phyloP scores from a whole-genome alignment of 1,139 yeast genomes.

The Arxiozyma bovina region DNA sequence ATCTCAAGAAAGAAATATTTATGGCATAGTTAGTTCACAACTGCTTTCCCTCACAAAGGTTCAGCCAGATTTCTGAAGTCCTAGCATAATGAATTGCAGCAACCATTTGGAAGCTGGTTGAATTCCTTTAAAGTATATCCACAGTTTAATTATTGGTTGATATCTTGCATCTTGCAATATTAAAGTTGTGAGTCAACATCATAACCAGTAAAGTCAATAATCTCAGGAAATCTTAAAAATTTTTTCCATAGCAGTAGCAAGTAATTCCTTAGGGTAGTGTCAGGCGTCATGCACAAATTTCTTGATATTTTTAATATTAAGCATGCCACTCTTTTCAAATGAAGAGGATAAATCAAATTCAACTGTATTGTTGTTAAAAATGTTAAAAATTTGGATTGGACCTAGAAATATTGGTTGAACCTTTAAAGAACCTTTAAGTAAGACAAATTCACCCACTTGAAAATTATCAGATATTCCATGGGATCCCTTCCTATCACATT shows the following conservation, averaged over 20 bases:
- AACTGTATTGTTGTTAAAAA: constrained; percentile 7
- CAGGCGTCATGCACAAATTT: not conserved
- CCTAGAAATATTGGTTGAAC: constrained; percentile 10
- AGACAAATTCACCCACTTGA: constrained; percentile 82
- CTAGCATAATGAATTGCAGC: not conserved
- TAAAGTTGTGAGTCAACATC: constrained; percentile 3
- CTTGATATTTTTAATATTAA: constrained; percentile 7
- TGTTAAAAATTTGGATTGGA: constrained; percentile 9
- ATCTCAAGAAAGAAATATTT: no score
- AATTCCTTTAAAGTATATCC: constrained; percentile 4
- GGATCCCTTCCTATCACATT: constrained; percentile 10
- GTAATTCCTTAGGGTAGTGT: not conserved
- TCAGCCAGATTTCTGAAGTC: no score
- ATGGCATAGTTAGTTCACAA: no score
- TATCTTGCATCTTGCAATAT: constrained; percentile 5
- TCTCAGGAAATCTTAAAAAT: not conserved
- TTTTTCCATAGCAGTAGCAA: not conserved
- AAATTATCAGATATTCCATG: no score
- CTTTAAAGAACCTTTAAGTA: constrained; percentile 9
- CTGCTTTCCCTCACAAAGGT: no score
- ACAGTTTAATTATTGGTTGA: constrained; percentile 1
- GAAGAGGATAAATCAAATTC: constrained; percentile 10
- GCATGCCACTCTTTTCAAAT: constrained; percentile 1
- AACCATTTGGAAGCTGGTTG: not conserved
- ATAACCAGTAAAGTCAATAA: constrained; percentile 2